These are phyloP conservation scores for Tricholoma bakamatsutake DNA, from an alignment of 768 basidiomycete genomes.

Conservation along the genomic window DNA sequence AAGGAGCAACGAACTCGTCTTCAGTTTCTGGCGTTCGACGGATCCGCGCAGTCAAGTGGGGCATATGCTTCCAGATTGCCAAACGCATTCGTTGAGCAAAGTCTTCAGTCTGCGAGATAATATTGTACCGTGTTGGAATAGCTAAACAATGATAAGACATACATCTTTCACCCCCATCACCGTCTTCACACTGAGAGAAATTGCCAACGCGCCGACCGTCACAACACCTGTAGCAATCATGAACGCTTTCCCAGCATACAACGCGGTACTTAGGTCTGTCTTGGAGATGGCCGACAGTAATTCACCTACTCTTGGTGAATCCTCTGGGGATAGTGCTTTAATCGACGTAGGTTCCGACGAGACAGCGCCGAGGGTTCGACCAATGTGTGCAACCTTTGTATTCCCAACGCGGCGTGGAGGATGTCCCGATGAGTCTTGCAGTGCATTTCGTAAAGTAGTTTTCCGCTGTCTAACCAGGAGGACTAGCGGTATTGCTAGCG, in stretches of 20 bases:
- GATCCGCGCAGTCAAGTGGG: conserved; percentile 45
- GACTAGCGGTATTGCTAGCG: conserved; percentile 29
- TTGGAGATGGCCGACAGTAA: conserved; percentile 31
- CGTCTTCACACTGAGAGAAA: conserved; percentile 45
- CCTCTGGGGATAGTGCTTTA: conserved; percentile 10
- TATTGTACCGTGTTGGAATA: conserved; percentile 1
- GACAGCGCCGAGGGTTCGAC: conserved; percentile 6
- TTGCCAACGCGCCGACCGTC: conserved; percentile 34
- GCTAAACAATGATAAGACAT: conserved; percentile 18
- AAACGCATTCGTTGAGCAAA: conserved; percentile 55
- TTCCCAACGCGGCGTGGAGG: conserved; percentile 21
- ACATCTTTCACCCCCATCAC: conserved; percentile 54
- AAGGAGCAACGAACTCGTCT: conserved; percentile 15
- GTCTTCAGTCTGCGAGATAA: conserved; percentile 42
- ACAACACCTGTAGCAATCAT: conserved; percentile 60
- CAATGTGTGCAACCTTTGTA: conserved; percentile 5
- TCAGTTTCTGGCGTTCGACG: conserved; percentile 34
- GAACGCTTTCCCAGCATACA: conserved; percentile 60
- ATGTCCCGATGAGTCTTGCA: conserved; percentile 15
- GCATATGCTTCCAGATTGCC: conserved; percentile 40
- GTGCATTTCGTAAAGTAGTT: conserved; percentile 16
- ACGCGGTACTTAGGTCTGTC: conserved; percentile 40
- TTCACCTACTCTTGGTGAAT: conserved; percentile 25
- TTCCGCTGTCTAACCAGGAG: conserved; percentile 29
- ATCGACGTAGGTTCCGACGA: conserved; percentile 13